phyloP scores from a whole-genome alignment of 164 flowering plant genomes.

The Kingdonia uniflora region DNA sequence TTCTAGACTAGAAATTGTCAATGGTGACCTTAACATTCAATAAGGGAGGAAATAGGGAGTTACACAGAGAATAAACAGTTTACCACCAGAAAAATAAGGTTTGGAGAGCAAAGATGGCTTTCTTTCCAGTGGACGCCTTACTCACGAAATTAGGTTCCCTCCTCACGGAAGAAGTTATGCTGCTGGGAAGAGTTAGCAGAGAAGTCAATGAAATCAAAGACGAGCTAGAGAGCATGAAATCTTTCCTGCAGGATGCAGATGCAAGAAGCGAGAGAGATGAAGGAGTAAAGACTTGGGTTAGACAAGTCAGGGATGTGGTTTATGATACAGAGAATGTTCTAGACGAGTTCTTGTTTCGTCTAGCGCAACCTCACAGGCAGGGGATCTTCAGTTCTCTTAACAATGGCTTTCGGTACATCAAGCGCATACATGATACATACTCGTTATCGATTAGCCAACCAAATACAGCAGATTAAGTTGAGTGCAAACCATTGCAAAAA shows the following conservation, averaged over 20 bases:
- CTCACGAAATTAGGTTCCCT: no score
- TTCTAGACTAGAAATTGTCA: no score
- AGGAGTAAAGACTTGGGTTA: slow-evolving; percentile 11
- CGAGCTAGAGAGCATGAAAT: slow-evolving; percentile 11
- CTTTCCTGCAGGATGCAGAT: slow-evolving; percentile 12
- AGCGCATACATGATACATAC: background rate
- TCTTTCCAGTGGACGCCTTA: no score
- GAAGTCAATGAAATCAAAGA: slow-evolving; percentile 1
- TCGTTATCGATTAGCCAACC: slow-evolving; percentile 1
- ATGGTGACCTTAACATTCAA: no score
- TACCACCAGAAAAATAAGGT: no score
- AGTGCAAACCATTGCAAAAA: background rate
- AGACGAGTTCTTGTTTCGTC: slow-evolving; percentile 6
- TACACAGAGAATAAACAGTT: no score
- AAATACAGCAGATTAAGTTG: background rate
- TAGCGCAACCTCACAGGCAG: background rate
- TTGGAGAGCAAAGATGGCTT: no score
- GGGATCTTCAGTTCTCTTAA: background rate
- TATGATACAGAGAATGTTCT: slow-evolving; percentile 15
- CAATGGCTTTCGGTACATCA: background rate
- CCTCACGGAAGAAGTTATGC: no score
- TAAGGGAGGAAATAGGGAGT: no score
- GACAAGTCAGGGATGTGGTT: slow-evolving; percentile 12
- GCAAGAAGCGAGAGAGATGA: slow-evolving; percentile 4
- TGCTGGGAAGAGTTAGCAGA: no score